Evolutionary conservation across 2,329 filamentous ascomycete genomes (phyloP), one percentile per base, ranked within the genome.

Genomic region (Rosellinia necatrix): DNA sequence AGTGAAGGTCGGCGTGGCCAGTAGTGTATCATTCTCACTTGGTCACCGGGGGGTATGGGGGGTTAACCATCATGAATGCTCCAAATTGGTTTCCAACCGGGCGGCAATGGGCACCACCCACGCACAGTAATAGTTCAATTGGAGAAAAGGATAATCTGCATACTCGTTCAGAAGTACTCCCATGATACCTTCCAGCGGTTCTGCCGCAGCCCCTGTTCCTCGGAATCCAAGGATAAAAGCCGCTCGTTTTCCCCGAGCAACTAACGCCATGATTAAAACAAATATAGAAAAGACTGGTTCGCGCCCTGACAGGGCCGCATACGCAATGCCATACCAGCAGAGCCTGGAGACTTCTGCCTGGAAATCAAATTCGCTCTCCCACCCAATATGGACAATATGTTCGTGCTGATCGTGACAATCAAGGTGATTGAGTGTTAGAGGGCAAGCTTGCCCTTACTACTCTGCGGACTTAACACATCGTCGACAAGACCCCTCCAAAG

Each of bases 401-500:
- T 61, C 58, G 37, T 61, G 15, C 19, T 30, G 7, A 54, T 62
- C 56, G n/a, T 66, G 30, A 54, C 21, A 21, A 22, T 19, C 12
- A 24, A 9, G 24, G 10, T 6, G 9, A 19, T 10, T 13, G 7
- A 2, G n/a, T 49, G 46, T 59, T 65, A 71, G 50, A 68, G 53
- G 57, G 69, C 66, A 53, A 68, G 55, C 34, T 67, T 67, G 29
- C 34, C 53, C 57, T 66, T 69, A 59, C 58, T 70, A 55, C 60
- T 63, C 25, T 59, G 60, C 32, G 66, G 64, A 49, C 65, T 62
- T 58, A 67, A 61, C 32, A 71, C 64, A 7, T 79, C 69, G 64
- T 84, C 80, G 19, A 85, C 80, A 52, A 87, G 71, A 10, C 83
- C 81, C 66, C 76, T 79, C 79, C 81, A 84, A 46, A 87, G 61